Evolutionary conservation across 108 stramenopile species (phyloP).

Genomic region (Nitzschia sp.): DNA sequence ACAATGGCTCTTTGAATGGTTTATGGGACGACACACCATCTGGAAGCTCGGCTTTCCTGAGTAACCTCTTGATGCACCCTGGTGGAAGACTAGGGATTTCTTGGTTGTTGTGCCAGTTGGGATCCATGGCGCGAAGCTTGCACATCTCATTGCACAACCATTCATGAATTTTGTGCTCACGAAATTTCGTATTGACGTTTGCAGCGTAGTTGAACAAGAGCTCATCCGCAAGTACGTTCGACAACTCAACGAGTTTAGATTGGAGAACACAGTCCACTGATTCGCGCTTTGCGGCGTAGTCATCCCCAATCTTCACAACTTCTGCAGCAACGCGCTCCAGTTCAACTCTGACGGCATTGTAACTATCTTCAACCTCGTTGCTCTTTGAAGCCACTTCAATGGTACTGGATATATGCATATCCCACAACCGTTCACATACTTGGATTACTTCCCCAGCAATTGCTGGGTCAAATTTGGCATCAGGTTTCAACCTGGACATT

Average conservation of each 20-base stretch:
- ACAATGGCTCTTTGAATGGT: slow-evolving; percentile 31
- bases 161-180: slow-evolving; percentile 77
- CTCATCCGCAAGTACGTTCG: slow-evolving; percentile 47
- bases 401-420: slow-evolving; percentile 50
- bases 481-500: slow-evolving; percentile 12
- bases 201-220: slow-evolving; percentile 68
- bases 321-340: slow-evolving; percentile 2
- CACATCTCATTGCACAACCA: slow-evolving; percentile 64
- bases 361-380: slow-evolving; percentile 19
- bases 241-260: slow-evolving; percentile 27
- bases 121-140: slow-evolving; percentile 25
- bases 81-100: slow-evolving; percentile 38
- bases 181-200: slow-evolving; percentile 58
- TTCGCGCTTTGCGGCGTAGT: slow-evolving; percentile 8
- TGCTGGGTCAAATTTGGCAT: slow-evolving; percentile 8
- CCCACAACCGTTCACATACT: slow-evolving; percentile 60
- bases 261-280: slow-evolving; percentile 27
- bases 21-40: slow-evolving; percentile 70
- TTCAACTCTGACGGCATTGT: slow-evolving; percentile 21
- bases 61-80: slow-evolving; percentile 60
- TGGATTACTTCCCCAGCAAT: slow-evolving; percentile 30
- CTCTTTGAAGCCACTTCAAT: slow-evolving; percentile 25
- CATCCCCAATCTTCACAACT: slow-evolving; percentile 21
- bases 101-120: slow-evolving; percentile 27
- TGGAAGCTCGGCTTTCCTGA: slow-evolving; percentile 72